A percentile compares a stretch with the other conserved stretches of the same genome.
Conservation (phyloP, 306 rosid species). For the Senna siamea region DNA sequence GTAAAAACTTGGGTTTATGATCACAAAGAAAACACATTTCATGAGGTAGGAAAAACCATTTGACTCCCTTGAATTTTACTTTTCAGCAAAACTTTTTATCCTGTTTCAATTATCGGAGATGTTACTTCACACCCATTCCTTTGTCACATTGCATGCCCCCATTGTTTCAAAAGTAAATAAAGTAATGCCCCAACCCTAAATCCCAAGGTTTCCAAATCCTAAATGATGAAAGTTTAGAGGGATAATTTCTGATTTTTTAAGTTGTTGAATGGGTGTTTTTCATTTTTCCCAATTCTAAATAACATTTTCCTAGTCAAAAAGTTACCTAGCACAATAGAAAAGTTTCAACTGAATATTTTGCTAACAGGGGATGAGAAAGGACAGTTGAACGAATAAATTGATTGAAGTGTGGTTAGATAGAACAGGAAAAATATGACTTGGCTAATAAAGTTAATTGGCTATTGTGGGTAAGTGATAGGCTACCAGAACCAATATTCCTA, state of each 20-base stretch:
- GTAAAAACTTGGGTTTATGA: background rate
- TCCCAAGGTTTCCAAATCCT: background rate
- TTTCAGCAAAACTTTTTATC: background rate
- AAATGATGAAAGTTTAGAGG: background rate
- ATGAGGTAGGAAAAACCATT: background rate
- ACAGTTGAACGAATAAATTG: background rate
- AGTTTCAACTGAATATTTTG: background rate
- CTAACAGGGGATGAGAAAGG: background rate
- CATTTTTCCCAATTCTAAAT: background rate
- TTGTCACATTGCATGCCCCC: background rate
- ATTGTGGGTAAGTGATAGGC: background rate
- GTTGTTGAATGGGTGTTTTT: background rate
- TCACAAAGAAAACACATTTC: slow-evolving; percentile 17
- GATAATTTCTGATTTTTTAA: background rate
- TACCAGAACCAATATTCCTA: background rate
- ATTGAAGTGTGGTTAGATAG: background rate
- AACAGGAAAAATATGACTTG: background rate
- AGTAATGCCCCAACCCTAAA: background rate
- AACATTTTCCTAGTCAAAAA: background rate
- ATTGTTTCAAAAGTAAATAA: background rate
- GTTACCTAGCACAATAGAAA: background rate
- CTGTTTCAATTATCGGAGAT: background rate
- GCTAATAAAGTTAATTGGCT: background rate
- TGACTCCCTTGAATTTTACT: background rate
- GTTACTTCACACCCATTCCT: background rate